Conservation (phyloP, 345 rosid genomes). For the Citrus mangshanensis region DNA sequence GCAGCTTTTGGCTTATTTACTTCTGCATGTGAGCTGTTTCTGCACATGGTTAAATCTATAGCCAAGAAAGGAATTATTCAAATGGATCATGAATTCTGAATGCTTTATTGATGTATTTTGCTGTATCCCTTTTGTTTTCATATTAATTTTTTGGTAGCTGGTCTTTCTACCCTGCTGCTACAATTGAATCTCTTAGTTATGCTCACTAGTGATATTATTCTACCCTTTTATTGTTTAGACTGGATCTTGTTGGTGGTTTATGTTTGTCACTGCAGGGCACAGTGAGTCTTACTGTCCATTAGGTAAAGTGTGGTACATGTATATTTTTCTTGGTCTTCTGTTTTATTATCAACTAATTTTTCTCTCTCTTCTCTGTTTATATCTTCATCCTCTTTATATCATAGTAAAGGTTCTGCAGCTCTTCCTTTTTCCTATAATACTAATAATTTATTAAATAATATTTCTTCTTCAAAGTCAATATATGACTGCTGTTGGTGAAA, state of each 20-base stretch:
- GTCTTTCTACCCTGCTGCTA: neutral
- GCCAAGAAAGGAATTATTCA: neutral
- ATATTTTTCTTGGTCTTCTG: neutral
- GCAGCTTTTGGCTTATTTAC: conserved; percentile 17
- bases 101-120: neutral
- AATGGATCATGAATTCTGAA: neutral
- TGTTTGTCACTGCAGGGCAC: conserved; percentile 10
- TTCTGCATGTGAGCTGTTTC: neutral
- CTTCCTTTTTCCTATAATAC: neutral
- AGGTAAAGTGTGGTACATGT: neutral
- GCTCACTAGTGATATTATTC: neutral
- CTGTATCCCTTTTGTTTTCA: neutral
- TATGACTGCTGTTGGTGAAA: neutral
- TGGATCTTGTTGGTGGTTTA: neutral
- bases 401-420: neutral
- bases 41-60: neutral
- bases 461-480: neutral
- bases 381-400: neutral
- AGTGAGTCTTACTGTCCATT: neutral
- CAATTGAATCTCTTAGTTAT: neutral
- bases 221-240: neutral
- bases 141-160: neutral
- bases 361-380: neutral
- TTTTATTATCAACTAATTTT: neutral
- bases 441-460: neutral